Evolutionary conservation across 192 early-diverging fungal genomes (phyloP).

Genomic region (Fimicolochytrium jonesii): DNA sequence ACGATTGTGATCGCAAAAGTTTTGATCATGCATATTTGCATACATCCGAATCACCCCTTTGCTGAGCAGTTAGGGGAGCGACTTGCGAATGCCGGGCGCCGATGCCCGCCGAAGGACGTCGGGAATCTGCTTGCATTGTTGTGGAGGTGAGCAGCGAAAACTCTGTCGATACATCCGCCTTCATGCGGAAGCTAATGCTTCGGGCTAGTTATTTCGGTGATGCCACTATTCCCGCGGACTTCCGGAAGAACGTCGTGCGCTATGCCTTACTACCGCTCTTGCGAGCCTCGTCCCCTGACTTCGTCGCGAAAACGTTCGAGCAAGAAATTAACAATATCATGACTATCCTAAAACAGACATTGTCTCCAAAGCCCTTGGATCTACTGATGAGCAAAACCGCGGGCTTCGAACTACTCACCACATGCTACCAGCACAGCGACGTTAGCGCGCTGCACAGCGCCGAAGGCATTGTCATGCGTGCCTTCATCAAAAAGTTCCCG

Average conservation of each 20-base stretch:
- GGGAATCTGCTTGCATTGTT: too few relatives aligned
- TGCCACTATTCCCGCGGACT: slow-evolving; percentile 12
- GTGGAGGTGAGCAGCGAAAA: background rate
- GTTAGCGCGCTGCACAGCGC: slow-evolving; percentile 2
- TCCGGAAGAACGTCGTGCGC: slow-evolving; percentile 46
- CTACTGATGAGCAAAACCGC: slow-evolving; percentile 38
- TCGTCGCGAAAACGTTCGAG: slow-evolving; percentile 49
- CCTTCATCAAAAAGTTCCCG: background rate
- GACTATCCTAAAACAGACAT: slow-evolving; percentile 22
- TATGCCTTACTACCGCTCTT: slow-evolving; percentile 50
- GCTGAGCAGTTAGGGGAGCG: slow-evolving; percentile 10
- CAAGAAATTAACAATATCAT: slow-evolving; percentile 51
- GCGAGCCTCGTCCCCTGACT: slow-evolving; percentile 30
- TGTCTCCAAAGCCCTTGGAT: slow-evolving; percentile 2
- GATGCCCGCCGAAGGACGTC: background rate
- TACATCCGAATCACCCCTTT: slow-evolving; percentile 46
- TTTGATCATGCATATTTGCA: slow-evolving; percentile 50
- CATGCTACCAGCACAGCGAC: slow-evolving; percentile 37
- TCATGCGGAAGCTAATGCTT: too few relatives aligned
- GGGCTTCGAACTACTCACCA: slow-evolving; percentile 45
- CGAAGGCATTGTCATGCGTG: slow-evolving; percentile 1
- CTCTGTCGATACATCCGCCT: too few relatives aligned
- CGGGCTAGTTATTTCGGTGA: slow-evolving; percentile 28
- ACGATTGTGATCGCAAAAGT: slow-evolving; percentile 44
- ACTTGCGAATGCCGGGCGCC: background rate